Evolutionary conservation across 495 filamentous ascomycete genomes (phyloP), one percentile per base, ranked within the genome.

Genomic region (Penicillium coprophilum): DNA sequence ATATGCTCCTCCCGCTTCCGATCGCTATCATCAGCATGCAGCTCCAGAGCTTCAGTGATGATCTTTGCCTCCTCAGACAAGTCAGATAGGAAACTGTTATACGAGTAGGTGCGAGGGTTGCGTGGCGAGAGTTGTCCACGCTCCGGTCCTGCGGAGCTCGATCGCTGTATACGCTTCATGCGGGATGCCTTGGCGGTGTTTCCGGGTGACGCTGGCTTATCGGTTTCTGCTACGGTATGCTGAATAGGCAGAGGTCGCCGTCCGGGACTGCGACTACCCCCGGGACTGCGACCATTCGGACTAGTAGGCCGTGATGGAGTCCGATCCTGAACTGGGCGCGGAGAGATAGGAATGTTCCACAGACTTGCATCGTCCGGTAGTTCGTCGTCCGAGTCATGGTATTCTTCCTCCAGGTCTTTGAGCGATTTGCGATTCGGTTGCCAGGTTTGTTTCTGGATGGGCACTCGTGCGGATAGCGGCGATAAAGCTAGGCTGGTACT

Each of bases 311-410:
- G 71, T 6, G 79, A 77, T 0, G 82, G 84, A 4, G 79, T 62
- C 44, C 90, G 81, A 60, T 91, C 87, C 45, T 78, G 76, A 0
- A 80, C 77, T 4, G 89, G 90, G 17, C 91, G 83, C 10, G 94
- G 94, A 9, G 92, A 96, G n/a, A 98, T 84, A 0, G 94, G 94
- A 8, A 98, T 89, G 63, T 97, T 97, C 79, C 91, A 91, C 20
- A 98, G 77, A 62, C 93, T 85, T 15, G 91, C 87, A 62, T 95
- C 94, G 52, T 95, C 91, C 6, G 94, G 94, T 21, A 98, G 83
- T 50, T 97, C 92, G 55, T 96, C 93, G 56, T 96, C 94, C 11
- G 85, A 86, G 55, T 96, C 90, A 68, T 92, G 82, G 58, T 87
- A 96, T 67, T 97, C 93, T 39, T 85, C 82, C 67, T 97, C 95